Evolutionary conservation across 805 yeast species (phyloP).

Genomic region (Saccharomyces jurei): DNA sequence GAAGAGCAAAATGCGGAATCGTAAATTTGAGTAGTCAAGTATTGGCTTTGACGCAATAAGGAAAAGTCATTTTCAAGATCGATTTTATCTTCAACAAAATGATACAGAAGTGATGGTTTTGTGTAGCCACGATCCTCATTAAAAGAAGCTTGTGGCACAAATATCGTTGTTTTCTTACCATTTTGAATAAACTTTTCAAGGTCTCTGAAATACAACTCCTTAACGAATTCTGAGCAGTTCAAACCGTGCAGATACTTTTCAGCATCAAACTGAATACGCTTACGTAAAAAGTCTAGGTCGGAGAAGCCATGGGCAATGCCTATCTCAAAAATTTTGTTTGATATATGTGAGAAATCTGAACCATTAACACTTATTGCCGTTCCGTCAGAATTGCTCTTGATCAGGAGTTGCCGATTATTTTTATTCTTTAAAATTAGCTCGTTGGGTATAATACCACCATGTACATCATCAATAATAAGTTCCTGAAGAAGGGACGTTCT

Average conservation of each 20-base stretch:
- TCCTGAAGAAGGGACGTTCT: constrained; percentile 18
- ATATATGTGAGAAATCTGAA: constrained; percentile 24
- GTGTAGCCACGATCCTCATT: constrained; percentile 29
- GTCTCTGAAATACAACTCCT: constrained; percentile 58
- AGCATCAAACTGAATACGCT: constrained; percentile 37
- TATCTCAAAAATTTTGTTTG: constrained; percentile 39
- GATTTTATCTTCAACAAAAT: constrained; percentile 36
- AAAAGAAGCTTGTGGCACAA: constrained; percentile 40
- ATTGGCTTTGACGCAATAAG: background rate
- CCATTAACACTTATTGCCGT: constrained; percentile 31
- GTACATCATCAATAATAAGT: constrained; percentile 34
- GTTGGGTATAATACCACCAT: constrained; percentile 36
- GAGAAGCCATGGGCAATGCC: constrained; percentile 46
- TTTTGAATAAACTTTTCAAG: constrained; percentile 47
- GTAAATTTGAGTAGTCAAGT: constrained; percentile 30
- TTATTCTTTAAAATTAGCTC: constrained; percentile 2
- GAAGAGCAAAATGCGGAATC: constrained; percentile 48
- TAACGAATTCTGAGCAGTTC: constrained; percentile 54
- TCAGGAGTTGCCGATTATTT: constrained; percentile 2
- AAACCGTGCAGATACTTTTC: constrained; percentile 53
- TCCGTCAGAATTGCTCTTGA: constrained; percentile 26
- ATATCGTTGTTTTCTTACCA: constrained; percentile 46
- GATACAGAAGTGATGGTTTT: constrained; percentile 46
- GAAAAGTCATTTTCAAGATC: constrained; percentile 17
- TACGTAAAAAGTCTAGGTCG: constrained; percentile 21